phyloP scores from a whole-genome alignment of 2,329 filamentous ascomycete species.

The Aureobasidium leucospermi region DNA sequence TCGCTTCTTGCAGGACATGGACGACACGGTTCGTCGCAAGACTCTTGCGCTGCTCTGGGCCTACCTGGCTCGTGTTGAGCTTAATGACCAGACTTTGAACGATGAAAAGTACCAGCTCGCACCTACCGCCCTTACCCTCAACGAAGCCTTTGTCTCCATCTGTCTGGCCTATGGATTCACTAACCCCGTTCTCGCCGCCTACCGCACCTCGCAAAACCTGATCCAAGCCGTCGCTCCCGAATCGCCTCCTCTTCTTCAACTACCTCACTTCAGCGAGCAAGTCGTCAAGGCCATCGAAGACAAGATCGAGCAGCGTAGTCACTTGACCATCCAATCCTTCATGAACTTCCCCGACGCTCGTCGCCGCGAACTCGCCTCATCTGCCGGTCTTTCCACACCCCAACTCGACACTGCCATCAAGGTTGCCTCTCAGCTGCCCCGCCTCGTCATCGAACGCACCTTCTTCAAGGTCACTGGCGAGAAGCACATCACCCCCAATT shows the following conservation, averaged over 20 bases:
- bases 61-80: constrained; percentile 80
- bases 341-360: constrained; percentile 74
- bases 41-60: constrained; percentile 88
- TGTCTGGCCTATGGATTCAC: constrained; percentile 81
- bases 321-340: constrained; percentile 76
- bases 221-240: constrained; percentile 83
- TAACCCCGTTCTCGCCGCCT: constrained; percentile 72
- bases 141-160: constrained; percentile 80
- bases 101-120: constrained; percentile 84
- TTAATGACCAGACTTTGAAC: constrained; percentile 70
- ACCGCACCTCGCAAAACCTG: constrained; percentile 73
- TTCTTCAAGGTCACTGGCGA: constrained; percentile 99
- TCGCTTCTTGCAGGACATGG: constrained; percentile 68
- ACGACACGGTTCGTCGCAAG: constrained; percentile 75
- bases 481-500: constrained; percentile 83
- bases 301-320: constrained; percentile 47
- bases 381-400: constrained; percentile 61
- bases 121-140: constrained; percentile 76
- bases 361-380: constrained; percentile 65
- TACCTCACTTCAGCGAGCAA: constrained; percentile 72
- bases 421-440: constrained; percentile 78
- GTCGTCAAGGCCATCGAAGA: constrained; percentile 61
- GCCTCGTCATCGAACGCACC: constrained; percentile 76
- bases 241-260: constrained; percentile 80
- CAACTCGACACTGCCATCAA: constrained; percentile 69